Evolutionary conservation across 768 basidiomycete species (phyloP).

Genomic region (Podaxis sp.): DNA sequence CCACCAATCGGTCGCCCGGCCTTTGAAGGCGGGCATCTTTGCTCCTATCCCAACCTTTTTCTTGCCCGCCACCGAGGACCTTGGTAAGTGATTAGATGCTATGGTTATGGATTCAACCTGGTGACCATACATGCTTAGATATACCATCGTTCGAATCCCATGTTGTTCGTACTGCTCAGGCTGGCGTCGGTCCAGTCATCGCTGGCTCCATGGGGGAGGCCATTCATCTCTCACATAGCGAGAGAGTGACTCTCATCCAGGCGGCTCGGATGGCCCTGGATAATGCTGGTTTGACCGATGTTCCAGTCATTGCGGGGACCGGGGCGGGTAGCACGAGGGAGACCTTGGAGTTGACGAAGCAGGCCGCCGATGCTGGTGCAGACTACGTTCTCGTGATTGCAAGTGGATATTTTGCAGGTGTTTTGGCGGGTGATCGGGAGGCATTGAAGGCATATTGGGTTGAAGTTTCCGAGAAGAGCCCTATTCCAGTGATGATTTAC

Average conservation of each 20-base stretch:
- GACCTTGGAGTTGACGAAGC: conserved; percentile 67
- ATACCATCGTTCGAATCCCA: conserved; percentile 65
- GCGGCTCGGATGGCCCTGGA: conserved; percentile 72
- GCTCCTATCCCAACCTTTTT: conserved; percentile 90
- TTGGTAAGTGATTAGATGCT: conserved; percentile 49
- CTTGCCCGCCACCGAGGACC: conserved; percentile 67
- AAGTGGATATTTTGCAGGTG: conserved; percentile 85
- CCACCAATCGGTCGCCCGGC: conserved; percentile 35
- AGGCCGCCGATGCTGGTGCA: conserved; percentile 82
- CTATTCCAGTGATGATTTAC: conserved; percentile 86
- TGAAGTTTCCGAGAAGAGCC: conserved; percentile 74
- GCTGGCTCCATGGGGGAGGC: conserved; percentile 88
- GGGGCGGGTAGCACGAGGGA: conserved; percentile 82
- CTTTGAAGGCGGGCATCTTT: conserved; percentile 71
- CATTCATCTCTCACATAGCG: conserved; percentile 62
- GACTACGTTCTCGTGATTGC: conserved; percentile 84
- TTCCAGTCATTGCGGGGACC: conserved; percentile 80
- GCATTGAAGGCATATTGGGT: conserved; percentile 78
- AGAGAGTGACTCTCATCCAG: conserved; percentile 61
- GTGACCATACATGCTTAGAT: conserved; percentile 33
- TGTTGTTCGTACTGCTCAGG: conserved; percentile 56
- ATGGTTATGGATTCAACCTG: not conserved
- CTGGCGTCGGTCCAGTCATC: conserved; percentile 68
- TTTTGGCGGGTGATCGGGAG: conserved; percentile 49
- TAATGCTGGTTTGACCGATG: conserved; percentile 44